Base-by-base conservation (phyloP, 2,329 filamentous ascomycete genomes). In the Allantophomopsis lycopodina region DNA sequence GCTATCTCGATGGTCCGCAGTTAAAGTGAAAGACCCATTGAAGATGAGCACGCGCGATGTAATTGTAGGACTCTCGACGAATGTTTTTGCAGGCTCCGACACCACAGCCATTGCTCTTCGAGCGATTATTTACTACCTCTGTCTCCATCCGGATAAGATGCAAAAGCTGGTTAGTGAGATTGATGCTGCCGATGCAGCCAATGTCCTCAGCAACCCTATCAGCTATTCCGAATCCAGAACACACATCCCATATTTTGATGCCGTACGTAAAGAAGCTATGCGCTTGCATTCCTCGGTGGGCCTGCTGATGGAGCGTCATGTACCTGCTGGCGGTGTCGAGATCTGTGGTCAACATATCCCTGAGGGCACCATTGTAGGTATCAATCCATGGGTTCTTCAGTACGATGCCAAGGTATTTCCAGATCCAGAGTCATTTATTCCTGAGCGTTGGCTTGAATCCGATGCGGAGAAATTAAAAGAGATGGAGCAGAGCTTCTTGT, bases 261-360 rank as follows among this genome's bases (percentile, higher is more conserved):
- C 20, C 16, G 49, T 52, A 32, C 58, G 66, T 35, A 55, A 65
- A 36, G 64, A 68, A 43, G 38, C 57, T 0, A 48, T 64, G 32
- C 52, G 63, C 0, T 45, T 65, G 5, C 49, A 59, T 34, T 60
- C 62, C 3, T 58, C 59, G 0, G 53, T 62, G 2, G 61, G 59
- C 1, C 51, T 67, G 30, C 50, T 60, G 1, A 49, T 71, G 1
- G 61, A 66, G 39, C 61, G 68, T 1, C 48, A 61, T 1, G 64
- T 68, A 14, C 44, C 40, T 2, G 23, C 46, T 40, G 50, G 41
- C 11, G 52, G 52, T 5, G 40, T 40, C 5, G 50, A 44, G 0
- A 46, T 55, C 6, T 38, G 44, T 2, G 54, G 51, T 1, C 30
- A 46, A 7, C 55, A 44, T 35, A 52, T 61, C 21, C 56, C 57